Conservation (phyloP, 805 yeast species). For the Komagataella phaffii region DNA sequence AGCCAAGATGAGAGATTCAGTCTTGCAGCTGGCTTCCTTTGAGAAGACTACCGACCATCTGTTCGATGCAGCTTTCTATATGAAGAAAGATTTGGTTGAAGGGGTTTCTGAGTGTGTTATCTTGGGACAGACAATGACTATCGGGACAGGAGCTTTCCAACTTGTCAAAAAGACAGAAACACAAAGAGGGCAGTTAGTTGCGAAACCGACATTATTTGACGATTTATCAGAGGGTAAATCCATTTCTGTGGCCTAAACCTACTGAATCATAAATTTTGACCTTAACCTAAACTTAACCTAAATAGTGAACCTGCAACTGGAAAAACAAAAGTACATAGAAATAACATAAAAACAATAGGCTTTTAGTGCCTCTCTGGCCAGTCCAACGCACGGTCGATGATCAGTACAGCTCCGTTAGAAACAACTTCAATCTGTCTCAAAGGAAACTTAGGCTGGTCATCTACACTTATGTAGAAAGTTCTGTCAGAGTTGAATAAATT, state of each 20-base stretch:
- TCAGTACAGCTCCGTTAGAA: slow-evolving; percentile 31
- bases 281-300: slow-evolving; percentile 1
- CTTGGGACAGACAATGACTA: slow-evolving; percentile 92
- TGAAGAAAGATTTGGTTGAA: slow-evolving; percentile 91
- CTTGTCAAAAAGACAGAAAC: slow-evolving; percentile 48
- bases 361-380: slow-evolving; percentile 18
- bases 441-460: slow-evolving; percentile 13
- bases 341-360: neutral
- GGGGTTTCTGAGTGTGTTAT: slow-evolving; percentile 98
- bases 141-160: slow-evolving; percentile 96
- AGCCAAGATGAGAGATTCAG: slow-evolving; percentile 97
- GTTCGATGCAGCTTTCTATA: slow-evolving; percentile 95
- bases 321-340: neutral
- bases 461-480: slow-evolving; percentile 18
- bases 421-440: slow-evolving; percentile 22
- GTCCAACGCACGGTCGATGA: slow-evolving; percentile 21
- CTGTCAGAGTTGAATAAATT: slow-evolving; percentile 22
- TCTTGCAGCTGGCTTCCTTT: slow-evolving; percentile 89
- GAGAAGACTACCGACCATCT: slow-evolving; percentile 98
- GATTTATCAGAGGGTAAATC: slow-evolving; percentile 16
- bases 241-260: neutral
- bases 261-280: neutral
- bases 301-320: neutral
- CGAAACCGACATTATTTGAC: slow-evolving; percentile 34
- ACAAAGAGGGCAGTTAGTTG: slow-evolving; percentile 24